Percentiles rank a stretch among this genome's conserved stretches.
Evolutionary conservation across 2,329 filamentous ascomycete species (phyloP).

Genomic region (Dactylellina sp.): DNA sequence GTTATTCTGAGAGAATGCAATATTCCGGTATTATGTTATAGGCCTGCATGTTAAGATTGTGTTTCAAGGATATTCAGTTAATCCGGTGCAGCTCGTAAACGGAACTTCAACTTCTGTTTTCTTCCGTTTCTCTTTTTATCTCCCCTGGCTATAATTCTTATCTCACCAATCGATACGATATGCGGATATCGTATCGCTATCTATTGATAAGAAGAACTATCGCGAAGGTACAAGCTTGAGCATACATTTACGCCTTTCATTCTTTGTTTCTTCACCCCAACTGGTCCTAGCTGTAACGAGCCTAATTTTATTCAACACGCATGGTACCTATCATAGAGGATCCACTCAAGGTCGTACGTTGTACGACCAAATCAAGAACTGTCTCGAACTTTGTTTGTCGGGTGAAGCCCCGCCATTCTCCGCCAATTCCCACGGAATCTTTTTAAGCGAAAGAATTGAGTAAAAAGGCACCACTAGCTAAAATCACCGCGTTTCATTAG

Average conservation of each 20-base stretch:
- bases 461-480: slow-evolving; percentile 9
- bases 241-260: too few relatives aligned
- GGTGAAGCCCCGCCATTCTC: slow-evolving; percentile 32
- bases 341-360: slow-evolving; percentile 29
- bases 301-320: neutral
- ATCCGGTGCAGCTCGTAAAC: slow-evolving; percentile 29
- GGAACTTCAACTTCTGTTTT: slow-evolving; percentile 7
- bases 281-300: too few relatives aligned
- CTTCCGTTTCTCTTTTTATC: neutral
- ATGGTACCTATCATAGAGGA: neutral
- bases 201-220: too few relatives aligned
- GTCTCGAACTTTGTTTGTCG: neutral
- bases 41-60: slow-evolving; percentile 29
- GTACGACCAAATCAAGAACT: slow-evolving; percentile 15
- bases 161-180: slow-evolving; percentile 31
- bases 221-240: too few relatives aligned
- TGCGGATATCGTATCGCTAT: too few relatives aligned
- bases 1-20: slow-evolving; percentile 12
- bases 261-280: too few relatives aligned
- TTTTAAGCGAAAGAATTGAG: slow-evolving; percentile 10
- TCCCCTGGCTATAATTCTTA: too few relatives aligned
- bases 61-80: slow-evolving; percentile 40
- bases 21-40: slow-evolving; percentile 11
- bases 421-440: slow-evolving; percentile 7
- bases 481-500: neutral